phyloP scores from a whole-genome alignment of 768 basidiomycete species.

The Dentipellis sp. region DNA sequence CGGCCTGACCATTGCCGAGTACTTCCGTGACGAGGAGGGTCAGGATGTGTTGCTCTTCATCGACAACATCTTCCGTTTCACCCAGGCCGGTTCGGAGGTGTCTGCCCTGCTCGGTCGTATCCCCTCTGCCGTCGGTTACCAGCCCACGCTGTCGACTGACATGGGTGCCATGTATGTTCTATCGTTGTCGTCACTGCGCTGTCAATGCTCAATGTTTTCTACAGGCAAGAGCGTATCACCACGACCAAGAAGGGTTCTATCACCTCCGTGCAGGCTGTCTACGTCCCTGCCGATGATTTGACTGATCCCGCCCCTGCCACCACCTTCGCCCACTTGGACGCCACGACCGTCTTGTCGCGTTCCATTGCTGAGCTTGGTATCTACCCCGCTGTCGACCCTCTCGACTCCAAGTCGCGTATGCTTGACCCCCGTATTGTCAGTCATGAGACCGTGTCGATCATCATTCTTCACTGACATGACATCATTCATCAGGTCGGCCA shows the following conservation, averaged over 20 bases:
- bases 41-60: constrained; percentile 99
- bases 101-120: constrained; percentile 99
- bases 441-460: constrained; percentile 2
- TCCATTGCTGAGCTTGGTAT: constrained; percentile 98
- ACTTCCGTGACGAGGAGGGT: constrained; percentile 99
- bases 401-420: constrained; percentile 99
- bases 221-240: constrained; percentile 98
- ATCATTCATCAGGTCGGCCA: constrained; percentile 48
- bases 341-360: constrained; percentile 98
- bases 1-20: constrained; percentile 98
- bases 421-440: constrained; percentile 96
- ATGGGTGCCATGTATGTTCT: constrained; percentile 95
- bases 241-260: constrained; percentile 99
- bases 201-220: constrained; percentile 7
- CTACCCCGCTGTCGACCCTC: constrained; percentile 98
- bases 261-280: constrained; percentile 99
- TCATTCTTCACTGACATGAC: background rate
- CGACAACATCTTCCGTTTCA: constrained; percentile 99
- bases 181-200: background rate
- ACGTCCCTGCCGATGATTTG: constrained; percentile 99
- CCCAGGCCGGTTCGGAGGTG: constrained; percentile 99
- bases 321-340: constrained; percentile 99
- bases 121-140: constrained; percentile 99
- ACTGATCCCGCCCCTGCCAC: constrained; percentile 99
- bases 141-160: constrained; percentile 98